Conservation (phyloP, 2,329 filamentous ascomycete genomes). For the Colletotrichum trifolii region DNA sequence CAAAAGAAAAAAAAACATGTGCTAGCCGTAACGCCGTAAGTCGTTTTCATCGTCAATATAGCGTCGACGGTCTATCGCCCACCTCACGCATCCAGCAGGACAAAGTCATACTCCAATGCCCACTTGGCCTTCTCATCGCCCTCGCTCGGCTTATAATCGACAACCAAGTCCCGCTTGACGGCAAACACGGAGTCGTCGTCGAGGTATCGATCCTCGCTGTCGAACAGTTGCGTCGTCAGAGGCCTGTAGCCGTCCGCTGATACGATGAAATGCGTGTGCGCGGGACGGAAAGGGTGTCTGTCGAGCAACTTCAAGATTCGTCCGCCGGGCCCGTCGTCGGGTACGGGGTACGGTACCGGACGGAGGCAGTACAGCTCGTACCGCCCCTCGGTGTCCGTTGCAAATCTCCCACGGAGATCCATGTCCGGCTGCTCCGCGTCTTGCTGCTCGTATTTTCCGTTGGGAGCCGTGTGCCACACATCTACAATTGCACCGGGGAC, state of each 20-base stretch:
- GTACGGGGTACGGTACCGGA: conserved; percentile 66
- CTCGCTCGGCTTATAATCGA: conserved; percentile 41
- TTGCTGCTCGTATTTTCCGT: conserved; percentile 77
- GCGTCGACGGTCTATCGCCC: no score
- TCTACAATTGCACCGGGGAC: conserved; percentile 67
- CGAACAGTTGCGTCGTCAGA: conserved; percentile 74
- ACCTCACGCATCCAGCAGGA: conserved; percentile 19
- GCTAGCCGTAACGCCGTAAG: no score
- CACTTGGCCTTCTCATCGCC: conserved; percentile 40
- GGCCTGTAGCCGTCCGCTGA: conserved; percentile 67
- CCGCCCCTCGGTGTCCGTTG: conserved; percentile 71
- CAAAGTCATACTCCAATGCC: conserved; percentile 43
- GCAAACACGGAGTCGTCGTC: conserved; percentile 48
- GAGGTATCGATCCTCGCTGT: conserved; percentile 66
- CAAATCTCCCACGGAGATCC: conserved; percentile 80
- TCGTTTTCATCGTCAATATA: no score
- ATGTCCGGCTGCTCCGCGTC: conserved; percentile 76
- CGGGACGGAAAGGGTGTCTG: conserved; percentile 46
- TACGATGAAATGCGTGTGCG: conserved; percentile 48
- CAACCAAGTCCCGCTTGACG: conserved; percentile 47
- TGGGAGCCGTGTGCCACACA: conserved; percentile 73
- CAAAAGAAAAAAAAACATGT: no score
- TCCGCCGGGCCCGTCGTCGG: conserved; percentile 45
- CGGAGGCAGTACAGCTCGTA: conserved; percentile 72
- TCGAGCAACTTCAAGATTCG: conserved; percentile 45